Evolutionary conservation across 768 basidiomycete genomes (phyloP).

Genomic region (Grammothele lineata): DNA sequence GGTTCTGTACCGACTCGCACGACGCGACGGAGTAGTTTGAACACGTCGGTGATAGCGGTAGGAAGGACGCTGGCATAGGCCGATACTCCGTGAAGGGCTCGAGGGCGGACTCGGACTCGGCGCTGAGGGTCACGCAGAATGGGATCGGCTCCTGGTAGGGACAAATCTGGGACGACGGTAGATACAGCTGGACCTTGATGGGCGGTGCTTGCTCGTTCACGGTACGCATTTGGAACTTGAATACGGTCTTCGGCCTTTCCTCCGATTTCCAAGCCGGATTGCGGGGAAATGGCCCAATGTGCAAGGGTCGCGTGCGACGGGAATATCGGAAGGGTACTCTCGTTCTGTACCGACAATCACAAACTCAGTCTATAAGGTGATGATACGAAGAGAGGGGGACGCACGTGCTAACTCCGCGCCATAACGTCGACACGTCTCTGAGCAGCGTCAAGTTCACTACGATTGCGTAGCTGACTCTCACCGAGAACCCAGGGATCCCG

Average conservation of each 20-base stretch:
- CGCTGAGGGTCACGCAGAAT: slow-evolving; percentile 22
- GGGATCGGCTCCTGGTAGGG: slow-evolving; percentile 23
- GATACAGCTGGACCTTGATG: slow-evolving; percentile 13
- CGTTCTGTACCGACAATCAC: slow-evolving; percentile 9
- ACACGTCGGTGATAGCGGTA: slow-evolving; percentile 16
- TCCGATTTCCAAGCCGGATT: slow-evolving; percentile 6
- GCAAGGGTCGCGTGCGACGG: slow-evolving; percentile 19
- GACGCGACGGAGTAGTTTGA: slow-evolving; percentile 4
- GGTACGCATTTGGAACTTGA: slow-evolving; percentile 14
- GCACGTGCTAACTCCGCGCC: slow-evolving; percentile 12
- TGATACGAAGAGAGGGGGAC: background rate
- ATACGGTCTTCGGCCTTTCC: slow-evolving; percentile 19
- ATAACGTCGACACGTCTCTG: slow-evolving; percentile 18
- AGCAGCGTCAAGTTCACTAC: slow-evolving; percentile 16
- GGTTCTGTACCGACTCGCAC: slow-evolving; percentile 10
- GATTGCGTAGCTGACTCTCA: slow-evolving; percentile 22
- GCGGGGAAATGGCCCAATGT: slow-evolving; percentile 18
- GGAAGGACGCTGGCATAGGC: slow-evolving; percentile 21
- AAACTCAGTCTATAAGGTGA: too few relatives aligned
- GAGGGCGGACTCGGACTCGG: slow-evolving; percentile 17
- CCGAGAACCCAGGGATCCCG: slow-evolving; percentile 22
- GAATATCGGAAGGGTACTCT: slow-evolving; percentile 19
- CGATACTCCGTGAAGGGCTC: slow-evolving; percentile 18
- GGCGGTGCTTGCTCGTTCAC: background rate
- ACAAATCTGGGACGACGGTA: slow-evolving; percentile 23